Evolutionary conservation across 768 basidiomycete species (phyloP).

Genomic region (Scleroderma bovista): DNA sequence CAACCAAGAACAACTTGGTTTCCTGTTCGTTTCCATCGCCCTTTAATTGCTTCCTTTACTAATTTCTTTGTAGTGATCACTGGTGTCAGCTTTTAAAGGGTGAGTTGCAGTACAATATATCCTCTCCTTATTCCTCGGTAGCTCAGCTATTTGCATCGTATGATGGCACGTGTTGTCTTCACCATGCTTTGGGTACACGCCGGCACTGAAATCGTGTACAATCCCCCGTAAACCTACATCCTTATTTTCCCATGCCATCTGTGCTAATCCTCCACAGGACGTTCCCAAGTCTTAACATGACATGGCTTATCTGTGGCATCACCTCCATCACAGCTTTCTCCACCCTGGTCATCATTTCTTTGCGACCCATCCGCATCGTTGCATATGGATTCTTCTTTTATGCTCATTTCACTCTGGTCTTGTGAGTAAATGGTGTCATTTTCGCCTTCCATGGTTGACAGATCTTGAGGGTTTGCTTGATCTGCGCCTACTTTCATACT

Average conservation of each 20-base stretch:
- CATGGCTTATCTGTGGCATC: conserved; percentile 24
- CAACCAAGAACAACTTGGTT: conserved; percentile 44
- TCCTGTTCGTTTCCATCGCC: conserved; percentile 24
- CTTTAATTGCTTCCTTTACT: neutral
- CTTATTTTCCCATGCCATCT: neutral
- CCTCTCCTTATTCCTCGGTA: conserved; percentile 4
- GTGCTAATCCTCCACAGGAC: neutral
- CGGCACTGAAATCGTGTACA: conserved; percentile 31
- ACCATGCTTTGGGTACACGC: conserved; percentile 46
- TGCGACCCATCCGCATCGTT: conserved; percentile 41
- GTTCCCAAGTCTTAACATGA: conserved; percentile 2
- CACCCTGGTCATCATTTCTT: conserved; percentile 37
- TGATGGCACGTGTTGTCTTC: conserved; percentile 37
- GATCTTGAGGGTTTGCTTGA: conserved; percentile 23
- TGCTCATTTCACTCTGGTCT: conserved; percentile 37
- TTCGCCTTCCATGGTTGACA: neutral
- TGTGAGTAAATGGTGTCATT: conserved; percentile 20
- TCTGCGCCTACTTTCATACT: conserved; percentile 29
- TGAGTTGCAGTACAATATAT: conserved; percentile 22
- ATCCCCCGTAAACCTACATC: neutral
- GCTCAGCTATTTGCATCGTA: conserved; percentile 39
- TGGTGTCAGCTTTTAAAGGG: conserved; percentile 44
- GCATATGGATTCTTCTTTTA: conserved; percentile 46
- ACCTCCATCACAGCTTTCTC: conserved; percentile 33
- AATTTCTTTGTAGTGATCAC: conserved; percentile 42